A percentile compares a stretch with the other conserved stretches of the same genome.
Evolutionary conservation across 345 rosid genomes (phyloP).

Genomic region (Brassica carinata): DNA sequence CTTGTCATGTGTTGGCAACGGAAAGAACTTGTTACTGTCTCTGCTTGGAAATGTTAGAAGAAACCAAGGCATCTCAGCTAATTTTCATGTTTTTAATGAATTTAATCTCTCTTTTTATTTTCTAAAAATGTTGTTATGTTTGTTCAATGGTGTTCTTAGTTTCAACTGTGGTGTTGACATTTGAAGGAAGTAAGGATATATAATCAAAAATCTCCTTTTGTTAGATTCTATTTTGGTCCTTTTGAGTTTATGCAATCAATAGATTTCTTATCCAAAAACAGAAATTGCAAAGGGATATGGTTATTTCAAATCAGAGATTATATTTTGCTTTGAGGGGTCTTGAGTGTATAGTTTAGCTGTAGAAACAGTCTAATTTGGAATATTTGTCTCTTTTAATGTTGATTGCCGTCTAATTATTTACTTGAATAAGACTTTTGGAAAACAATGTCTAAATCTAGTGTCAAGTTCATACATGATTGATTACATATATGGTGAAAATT

Average conservation of each 20-base stretch:
- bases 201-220: slow-evolving; percentile 33
- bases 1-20: slow-evolving; percentile 88
- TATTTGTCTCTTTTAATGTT: not conserved
- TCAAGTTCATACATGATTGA: not conserved
- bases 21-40: slow-evolving; percentile 72
- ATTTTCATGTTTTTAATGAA: slow-evolving; percentile 7
- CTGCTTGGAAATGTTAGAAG: slow-evolving; percentile 73
- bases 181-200: slow-evolving; percentile 28
- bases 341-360: not conserved
- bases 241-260: slow-evolving; percentile 7
- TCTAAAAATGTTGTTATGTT: slow-evolving; percentile 7
- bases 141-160: slow-evolving; percentile 29
- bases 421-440: slow-evolving; percentile 2
- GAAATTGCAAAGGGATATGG: not conserved
- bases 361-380: not conserved
- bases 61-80: not conserved
- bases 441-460: not conserved
- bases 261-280: not conserved
- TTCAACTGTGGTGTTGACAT: slow-evolving; percentile 25
- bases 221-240: slow-evolving; percentile 24
- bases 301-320: not conserved
- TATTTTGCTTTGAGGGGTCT: not conserved
- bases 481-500: not conserved
- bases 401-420: not conserved
- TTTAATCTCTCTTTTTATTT: not conserved